Conservation (phyloP, 2,329 filamentous ascomycete species). For the Microdochium nivale region DNA sequence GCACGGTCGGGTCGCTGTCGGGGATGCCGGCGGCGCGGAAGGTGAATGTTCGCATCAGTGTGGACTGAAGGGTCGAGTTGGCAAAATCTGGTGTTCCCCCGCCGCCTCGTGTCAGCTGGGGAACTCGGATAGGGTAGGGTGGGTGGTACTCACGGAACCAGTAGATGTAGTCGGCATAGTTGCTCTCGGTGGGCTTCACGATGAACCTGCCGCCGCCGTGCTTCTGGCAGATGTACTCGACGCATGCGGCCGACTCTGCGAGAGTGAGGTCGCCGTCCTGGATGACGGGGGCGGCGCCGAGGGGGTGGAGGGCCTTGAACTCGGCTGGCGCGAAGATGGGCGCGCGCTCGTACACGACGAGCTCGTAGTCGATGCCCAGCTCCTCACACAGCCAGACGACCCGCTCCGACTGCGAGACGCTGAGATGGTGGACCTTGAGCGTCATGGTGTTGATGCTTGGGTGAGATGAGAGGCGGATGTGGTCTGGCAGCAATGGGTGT, state of each 20-base stretch:
- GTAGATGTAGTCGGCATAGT: slow-evolving; percentile 54
- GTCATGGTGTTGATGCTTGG: neutral
- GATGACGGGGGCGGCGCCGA: slow-evolving; percentile 52
- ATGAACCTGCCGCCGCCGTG: slow-evolving; percentile 41
- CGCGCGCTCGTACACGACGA: slow-evolving; percentile 18
- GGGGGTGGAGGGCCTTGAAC: slow-evolving; percentile 35
- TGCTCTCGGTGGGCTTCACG: slow-evolving; percentile 31
- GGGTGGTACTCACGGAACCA: slow-evolving; percentile 37
- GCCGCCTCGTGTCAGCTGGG: neutral
- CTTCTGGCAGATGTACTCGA: slow-evolving; percentile 52
- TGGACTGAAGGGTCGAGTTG: slow-evolving; percentile 34
- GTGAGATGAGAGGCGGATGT: too few relatives aligned
- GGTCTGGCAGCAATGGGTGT: too few relatives aligned
- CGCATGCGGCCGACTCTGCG: slow-evolving; percentile 49
- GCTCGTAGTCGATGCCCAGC: slow-evolving; percentile 42
- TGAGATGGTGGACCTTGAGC: slow-evolving; percentile 42
- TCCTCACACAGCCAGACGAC: slow-evolving; percentile 59
- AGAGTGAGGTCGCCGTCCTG: slow-evolving; percentile 45
- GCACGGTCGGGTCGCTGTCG: slow-evolving; percentile 17
- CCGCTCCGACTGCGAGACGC: slow-evolving; percentile 53
- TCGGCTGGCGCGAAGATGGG: slow-evolving; percentile 23
- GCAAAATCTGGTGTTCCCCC: slow-evolving; percentile 32
- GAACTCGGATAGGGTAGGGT: neutral
- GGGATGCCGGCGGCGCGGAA: slow-evolving; percentile 20
- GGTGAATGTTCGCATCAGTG: slow-evolving; percentile 27